Conservation (phyloP, 805 yeast species). For the Blastobotrys robertii region DNA sequence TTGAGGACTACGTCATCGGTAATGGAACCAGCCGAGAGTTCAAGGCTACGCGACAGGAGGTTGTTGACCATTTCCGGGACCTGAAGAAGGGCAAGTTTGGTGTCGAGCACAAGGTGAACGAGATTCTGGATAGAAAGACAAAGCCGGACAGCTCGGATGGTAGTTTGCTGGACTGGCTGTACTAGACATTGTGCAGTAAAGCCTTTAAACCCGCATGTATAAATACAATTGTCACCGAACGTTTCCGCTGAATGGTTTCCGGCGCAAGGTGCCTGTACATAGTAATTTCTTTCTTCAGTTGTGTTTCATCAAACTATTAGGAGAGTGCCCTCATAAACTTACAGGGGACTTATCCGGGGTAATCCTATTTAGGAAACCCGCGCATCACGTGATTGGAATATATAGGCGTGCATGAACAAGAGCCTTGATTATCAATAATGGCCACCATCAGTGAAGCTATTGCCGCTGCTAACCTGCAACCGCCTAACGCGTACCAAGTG, state of each 20-base stretch:
- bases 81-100: constrained; percentile 46
- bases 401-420: not conserved
- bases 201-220: not conserved
- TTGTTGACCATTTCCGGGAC: constrained; percentile 49
- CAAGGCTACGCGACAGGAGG: constrained; percentile 61
- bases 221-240: not conserved
- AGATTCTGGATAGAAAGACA: constrained; percentile 51
- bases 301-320: too few species aligned
- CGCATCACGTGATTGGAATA: too few species aligned
- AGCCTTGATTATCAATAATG: not conserved
- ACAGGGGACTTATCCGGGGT: not conserved
- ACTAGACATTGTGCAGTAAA: constrained; percentile 15
- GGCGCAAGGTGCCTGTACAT: not conserved
- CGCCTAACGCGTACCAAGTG: constrained; percentile 19
- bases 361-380: not conserved
- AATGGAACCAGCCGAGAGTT: constrained; percentile 55
- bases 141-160: constrained; percentile 35
- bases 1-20: constrained; percentile 61
- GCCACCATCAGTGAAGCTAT: constrained; percentile 7
- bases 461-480: constrained; percentile 8
- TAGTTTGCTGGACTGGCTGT: constrained; percentile 40
- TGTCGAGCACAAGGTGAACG: constrained; percentile 47
- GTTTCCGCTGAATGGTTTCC: not conserved
- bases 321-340: too few species aligned
- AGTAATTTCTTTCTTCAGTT: not conserved